These are phyloP conservation scores for Ceratocystis cacaofunesta DNA, from an alignment of 2,329 filamentous ascomycete species.

Conservation along the genomic window DNA sequence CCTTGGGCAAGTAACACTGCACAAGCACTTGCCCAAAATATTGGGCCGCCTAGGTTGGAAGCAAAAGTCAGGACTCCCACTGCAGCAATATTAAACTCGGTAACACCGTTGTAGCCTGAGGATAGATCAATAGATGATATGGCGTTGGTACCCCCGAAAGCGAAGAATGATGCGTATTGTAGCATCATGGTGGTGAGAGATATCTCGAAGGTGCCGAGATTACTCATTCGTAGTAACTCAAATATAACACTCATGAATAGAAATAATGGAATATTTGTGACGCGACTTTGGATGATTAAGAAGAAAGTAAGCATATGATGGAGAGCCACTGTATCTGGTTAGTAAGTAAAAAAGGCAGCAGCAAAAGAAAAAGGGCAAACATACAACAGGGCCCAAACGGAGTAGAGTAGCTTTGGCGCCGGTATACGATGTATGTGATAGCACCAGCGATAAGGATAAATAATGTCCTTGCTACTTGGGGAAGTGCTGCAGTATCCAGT, in stretches of 20 bases:
- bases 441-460: constrained; percentile 34
- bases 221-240: constrained; percentile 32
- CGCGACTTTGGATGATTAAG: constrained; percentile 72
- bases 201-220: constrained; percentile 41
- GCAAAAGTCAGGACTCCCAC: constrained; percentile 76
- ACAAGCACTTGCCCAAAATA: constrained; percentile 69
- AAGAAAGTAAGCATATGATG: constrained; percentile 65
- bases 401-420: constrained; percentile 23
- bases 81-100: constrained; percentile 60
- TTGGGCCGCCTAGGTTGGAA: constrained; percentile 78
- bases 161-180: constrained; percentile 75
- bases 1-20: constrained; percentile 39
- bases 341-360: not conserved
- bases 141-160: constrained; percentile 78
- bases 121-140: constrained; percentile 93
- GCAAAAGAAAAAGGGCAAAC: constrained; percentile 18
- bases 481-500: constrained; percentile 30
- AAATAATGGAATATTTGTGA: constrained; percentile 73
- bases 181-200: constrained; percentile 60
- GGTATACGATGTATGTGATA: constrained; percentile 27
- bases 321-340: constrained; percentile 28
- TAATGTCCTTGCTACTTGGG: constrained; percentile 35
- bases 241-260: constrained; percentile 53
- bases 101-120: constrained; percentile 86
- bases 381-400: constrained; percentile 5